Evolutionary conservation across 768 basidiomycete species (phyloP).

Genomic region (Gymnopilus dilepis): DNA sequence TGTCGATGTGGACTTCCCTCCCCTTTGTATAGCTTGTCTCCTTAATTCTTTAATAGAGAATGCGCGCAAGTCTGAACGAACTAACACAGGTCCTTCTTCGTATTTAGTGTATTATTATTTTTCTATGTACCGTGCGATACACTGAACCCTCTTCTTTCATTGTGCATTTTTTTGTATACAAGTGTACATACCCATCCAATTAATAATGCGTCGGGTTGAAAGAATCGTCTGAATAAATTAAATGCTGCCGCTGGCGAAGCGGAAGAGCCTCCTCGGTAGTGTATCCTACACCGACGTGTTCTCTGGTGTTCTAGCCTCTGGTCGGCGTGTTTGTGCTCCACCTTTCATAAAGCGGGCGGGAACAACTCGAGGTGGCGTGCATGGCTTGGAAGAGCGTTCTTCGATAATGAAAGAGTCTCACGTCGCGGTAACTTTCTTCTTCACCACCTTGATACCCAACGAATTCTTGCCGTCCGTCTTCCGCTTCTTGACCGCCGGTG

Average conservation of each 20-base stretch:
- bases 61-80: constrained; percentile 4
- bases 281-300: too few species aligned
- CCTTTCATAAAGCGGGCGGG: neutral
- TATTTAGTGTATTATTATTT: constrained; percentile 8
- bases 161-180: constrained; percentile 15
- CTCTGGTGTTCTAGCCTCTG: too few species aligned
- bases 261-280: neutral
- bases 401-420: neutral
- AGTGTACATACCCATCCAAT: constrained; percentile 3
- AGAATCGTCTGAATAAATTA: neutral
- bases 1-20: too few species aligned
- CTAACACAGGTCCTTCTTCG: constrained; percentile 9
- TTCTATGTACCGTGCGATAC: constrained; percentile 16
- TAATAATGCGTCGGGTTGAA: neutral
- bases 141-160: constrained; percentile 2
- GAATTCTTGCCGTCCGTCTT: constrained; percentile 65
- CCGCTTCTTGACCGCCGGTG: constrained; percentile 58
- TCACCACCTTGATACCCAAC: constrained; percentile 78
- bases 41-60: neutral
- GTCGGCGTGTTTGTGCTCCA: too few species aligned
- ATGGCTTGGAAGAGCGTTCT: neutral
- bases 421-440: constrained; percentile 39
- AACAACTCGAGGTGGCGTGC: too few species aligned
- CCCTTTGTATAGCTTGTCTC: neutral
- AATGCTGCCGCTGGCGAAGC: neutral